Evolutionary conservation across 2,329 filamentous ascomycete species (phyloP).

Genomic region (Emmonsiellopsis sp.): DNA sequence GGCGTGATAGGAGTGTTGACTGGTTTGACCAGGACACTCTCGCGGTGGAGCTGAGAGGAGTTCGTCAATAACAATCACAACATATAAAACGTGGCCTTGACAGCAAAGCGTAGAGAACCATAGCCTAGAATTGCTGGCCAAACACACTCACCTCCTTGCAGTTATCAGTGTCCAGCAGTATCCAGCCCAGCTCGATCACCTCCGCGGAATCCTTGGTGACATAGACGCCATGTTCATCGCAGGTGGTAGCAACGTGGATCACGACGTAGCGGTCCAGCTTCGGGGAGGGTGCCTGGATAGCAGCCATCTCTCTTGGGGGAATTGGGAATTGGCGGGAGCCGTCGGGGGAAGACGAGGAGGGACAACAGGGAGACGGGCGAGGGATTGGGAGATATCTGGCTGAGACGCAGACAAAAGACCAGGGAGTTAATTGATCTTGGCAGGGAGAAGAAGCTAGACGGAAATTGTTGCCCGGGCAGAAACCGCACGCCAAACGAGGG

Average conservation of each 20-base stretch:
- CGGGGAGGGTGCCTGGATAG: conserved; percentile 45
- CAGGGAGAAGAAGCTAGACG: background rate
- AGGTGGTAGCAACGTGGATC: conserved; percentile 97
- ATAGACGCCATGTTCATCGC: conserved; percentile 98
- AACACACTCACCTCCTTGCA: conserved; percentile 71
- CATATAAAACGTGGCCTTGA: background rate
- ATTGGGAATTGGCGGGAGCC: conserved; percentile 4
- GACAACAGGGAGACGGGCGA: conserved; percentile 8
- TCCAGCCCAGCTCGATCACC: conserved; percentile 98
- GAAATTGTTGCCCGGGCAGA: background rate
- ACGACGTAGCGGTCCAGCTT: conserved; percentile 94
- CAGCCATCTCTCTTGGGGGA: conserved; percentile 28
- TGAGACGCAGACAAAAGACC: conserved; percentile 1
- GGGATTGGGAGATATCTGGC: conserved; percentile 15
- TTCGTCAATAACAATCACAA: background rate
- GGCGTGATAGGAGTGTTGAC: conserved; percentile 98
- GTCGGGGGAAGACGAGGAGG: conserved; percentile 5
- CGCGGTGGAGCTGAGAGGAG: conserved; percentile 66
- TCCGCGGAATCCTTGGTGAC: conserved; percentile 98
- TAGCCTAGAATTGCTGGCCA: conserved; percentile 1
- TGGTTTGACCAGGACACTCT: conserved; percentile 94
- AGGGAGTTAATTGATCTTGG: background rate
- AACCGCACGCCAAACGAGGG: background rate
- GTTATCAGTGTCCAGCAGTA: conserved; percentile 81
- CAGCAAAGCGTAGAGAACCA: background rate